Conservation (phyloP, 148 eudicot species). For the Rhododendron molle region DNA sequence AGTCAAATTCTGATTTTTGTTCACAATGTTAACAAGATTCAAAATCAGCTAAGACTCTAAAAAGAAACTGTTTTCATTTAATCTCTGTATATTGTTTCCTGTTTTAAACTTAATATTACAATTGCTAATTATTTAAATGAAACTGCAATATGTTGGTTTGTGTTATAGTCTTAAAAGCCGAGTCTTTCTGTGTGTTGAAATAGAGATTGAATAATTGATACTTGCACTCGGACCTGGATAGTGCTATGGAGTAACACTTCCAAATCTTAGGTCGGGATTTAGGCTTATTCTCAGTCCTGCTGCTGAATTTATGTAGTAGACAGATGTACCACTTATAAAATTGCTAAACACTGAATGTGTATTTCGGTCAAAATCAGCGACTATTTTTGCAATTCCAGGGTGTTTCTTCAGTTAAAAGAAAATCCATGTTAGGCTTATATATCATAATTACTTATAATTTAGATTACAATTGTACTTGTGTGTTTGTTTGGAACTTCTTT, state of each 20-base stretch:
- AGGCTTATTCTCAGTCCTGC: neutral
- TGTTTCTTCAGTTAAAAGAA: neutral
- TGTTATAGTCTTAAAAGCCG: neutral
- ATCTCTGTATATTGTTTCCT: neutral
- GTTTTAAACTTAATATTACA: neutral
- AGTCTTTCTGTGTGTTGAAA: neutral
- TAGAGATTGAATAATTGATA: neutral
- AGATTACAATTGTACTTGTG: neutral
- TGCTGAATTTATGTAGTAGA: neutral
- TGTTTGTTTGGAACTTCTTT: neutral
- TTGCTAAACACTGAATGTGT: neutral
- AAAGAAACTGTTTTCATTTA: neutral
- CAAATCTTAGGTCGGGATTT: neutral
- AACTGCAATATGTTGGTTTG: neutral
- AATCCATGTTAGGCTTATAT: neutral
- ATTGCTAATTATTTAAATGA: neutral
- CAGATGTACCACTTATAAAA: neutral
- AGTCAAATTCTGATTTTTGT: neutral
- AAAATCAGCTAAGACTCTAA: neutral
- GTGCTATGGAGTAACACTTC: neutral
- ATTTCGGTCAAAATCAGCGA: neutral
- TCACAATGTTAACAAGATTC: neutral
- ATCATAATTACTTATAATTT: neutral
- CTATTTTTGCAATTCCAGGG: neutral
- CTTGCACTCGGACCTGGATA: neutral